Evolutionary conservation across 768 basidiomycete species (phyloP), one percentile per base, ranked within the genome.

Genomic region (Collybiopsis confluens): DNA sequence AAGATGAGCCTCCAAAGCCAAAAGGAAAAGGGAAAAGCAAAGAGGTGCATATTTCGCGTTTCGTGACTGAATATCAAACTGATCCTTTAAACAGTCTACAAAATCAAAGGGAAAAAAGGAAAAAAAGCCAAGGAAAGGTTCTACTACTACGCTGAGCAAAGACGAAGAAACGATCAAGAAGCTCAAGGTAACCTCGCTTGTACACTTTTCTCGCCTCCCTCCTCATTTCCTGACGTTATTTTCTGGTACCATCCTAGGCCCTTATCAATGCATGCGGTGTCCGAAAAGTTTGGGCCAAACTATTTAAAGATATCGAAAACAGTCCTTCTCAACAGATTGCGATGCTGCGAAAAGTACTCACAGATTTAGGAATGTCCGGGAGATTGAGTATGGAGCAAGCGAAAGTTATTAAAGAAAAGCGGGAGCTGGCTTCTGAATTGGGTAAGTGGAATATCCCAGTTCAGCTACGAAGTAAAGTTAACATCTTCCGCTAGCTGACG

Each of bases 321-420:
- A 73, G 70, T 8, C 74, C 84, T 0, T 74, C 73, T 1, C 78
- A 83, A 45, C 88, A 92, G 61, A 85, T 91, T 28, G 70, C 70
- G 47, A 82, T 79, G 37, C 73, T 92, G 30, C 82, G 79, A 53
- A 72, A 78, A 54, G 84, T 88, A 11, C 73, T 93, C 7, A 62
- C 72, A 23, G 86, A 85, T 3, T 74, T 93, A 27, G 92, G 92
- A 1, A 95, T 94, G 90, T 80, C 73, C 0, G 88, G 89, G 1
- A 79, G 86, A 21, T 72, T 85, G 62, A 92, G 82, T 56, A 61
- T 91, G 62, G 91, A 90, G 50, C 87, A 94, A 68, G 93, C 92
- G 3, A 89, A 81, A 60, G 70, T 73, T 2, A 87, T 95, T 60
- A 86, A 78, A 56, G 80, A 74, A 65, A 80, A 80, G 62, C 74